These are phyloP conservation scores for Kalaharituber pfeilii DNA, from an alignment of 2,329 filamentous ascomycete genomes.

Conservation along the genomic window DNA sequence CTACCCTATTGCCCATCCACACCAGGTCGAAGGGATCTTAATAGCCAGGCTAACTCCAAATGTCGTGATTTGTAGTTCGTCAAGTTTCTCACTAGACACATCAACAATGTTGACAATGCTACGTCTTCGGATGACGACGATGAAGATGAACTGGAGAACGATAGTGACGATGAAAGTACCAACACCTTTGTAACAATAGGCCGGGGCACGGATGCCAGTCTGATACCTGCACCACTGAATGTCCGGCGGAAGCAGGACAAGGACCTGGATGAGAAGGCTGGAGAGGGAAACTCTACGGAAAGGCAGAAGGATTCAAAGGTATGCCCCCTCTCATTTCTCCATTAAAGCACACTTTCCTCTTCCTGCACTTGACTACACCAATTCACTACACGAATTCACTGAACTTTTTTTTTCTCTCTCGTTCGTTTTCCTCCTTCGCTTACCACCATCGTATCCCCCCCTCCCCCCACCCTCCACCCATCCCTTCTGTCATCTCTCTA, in stretches of 20 bases:
- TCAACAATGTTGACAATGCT: not conserved
- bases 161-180: not conserved
- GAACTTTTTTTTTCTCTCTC: constrained; percentile 5
- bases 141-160: not conserved
- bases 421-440: constrained; percentile 3
- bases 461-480: not conserved
- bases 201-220: not conserved
- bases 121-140: not conserved
- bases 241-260: not conserved
- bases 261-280: not conserved
- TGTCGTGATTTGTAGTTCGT: not conserved
- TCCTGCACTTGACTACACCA: not conserved
- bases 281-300: not conserved
- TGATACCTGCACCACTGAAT: not conserved
- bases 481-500: not conserved
- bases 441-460: not conserved
- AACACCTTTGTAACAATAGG: not conserved
- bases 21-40: too few species aligned
- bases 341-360: not conserved
- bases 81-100: not conserved
- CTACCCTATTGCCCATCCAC: not conserved
- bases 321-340: not conserved
- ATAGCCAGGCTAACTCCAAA: not conserved
- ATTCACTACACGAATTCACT: not conserved
- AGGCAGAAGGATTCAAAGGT: constrained; percentile 6